Conservation (phyloP, 2,329 filamentous ascomycete species). For the Xylariaceae sp. region DNA sequence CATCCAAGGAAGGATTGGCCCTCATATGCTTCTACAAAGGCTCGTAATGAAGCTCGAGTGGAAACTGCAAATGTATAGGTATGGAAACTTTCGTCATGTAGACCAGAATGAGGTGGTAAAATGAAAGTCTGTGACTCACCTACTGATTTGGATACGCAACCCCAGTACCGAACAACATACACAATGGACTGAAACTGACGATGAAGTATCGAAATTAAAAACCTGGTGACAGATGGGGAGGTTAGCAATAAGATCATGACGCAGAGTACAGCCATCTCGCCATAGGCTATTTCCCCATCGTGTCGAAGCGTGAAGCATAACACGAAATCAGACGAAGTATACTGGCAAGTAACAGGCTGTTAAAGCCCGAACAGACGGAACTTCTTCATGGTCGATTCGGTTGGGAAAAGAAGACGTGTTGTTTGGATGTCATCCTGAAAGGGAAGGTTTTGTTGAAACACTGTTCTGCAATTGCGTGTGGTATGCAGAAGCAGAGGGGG, state of each 20-base stretch:
- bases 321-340: conserved; percentile 73
- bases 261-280: background rate
- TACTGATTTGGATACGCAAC: background rate
- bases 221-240: background rate
- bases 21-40: conserved; percentile 73
- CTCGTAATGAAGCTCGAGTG: conserved; percentile 74
- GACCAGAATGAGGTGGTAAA: background rate
- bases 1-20: conserved; percentile 76
- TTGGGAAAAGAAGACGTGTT: conserved; percentile 83
- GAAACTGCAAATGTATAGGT: conserved; percentile 90
- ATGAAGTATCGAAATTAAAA: background rate
- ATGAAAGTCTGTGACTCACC: conserved; percentile 2
- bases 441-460: conserved; percentile 20
- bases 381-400: conserved; percentile 87
- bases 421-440: conserved; percentile 74
- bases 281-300: conserved; percentile 10
- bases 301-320: conserved; percentile 9
- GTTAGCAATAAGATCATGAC: conserved; percentile 5
- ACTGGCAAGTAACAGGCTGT: conserved; percentile 90
- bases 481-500: conserved; percentile 5
- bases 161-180: too few relatives aligned
- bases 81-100: conserved; percentile 66
- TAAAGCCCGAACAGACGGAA: conserved; percentile 68
- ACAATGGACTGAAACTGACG: background rate
- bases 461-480: too few relatives aligned